These are phyloP conservation scores for Moesziomyces aphidis DNA, from an alignment of 1,284 basidiomycete species.

Conservation along the genomic window DNA sequence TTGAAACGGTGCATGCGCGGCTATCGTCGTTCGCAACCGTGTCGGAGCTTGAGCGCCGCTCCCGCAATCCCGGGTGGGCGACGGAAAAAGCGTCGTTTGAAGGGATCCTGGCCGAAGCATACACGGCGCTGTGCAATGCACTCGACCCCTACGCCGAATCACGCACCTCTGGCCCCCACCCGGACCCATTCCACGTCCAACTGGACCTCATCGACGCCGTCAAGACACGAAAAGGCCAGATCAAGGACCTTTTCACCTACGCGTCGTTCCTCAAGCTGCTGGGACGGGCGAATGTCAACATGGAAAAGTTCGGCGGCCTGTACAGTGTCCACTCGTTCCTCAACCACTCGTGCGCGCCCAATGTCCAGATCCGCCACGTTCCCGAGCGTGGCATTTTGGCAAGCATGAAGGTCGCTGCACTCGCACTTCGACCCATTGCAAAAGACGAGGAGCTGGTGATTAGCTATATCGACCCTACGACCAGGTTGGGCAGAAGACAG, in stretches of 20 bases:
- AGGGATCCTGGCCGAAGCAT: conserved; percentile 28
- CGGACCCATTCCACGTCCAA: conserved; percentile 75
- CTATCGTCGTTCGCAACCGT: conserved; percentile 59
- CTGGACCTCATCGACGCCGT: conserved; percentile 62
- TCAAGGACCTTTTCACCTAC: conserved; percentile 77
- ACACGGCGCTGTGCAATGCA: conserved; percentile 29
- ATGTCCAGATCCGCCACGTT: conserved; percentile 78
- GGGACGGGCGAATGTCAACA: conserved; percentile 86
- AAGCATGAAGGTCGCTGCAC: conserved; percentile 77
- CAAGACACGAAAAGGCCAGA: conserved; percentile 71
- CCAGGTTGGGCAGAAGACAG: conserved; percentile 73
- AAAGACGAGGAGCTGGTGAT: conserved; percentile 78
- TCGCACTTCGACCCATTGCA: conserved; percentile 77
- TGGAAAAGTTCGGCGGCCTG: conserved; percentile 86
- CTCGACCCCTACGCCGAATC: conserved; percentile 49
- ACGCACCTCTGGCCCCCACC: conserved; percentile 73
- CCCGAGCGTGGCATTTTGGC: conserved; percentile 73
- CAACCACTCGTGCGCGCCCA: conserved; percentile 85
- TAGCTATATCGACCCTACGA: conserved; percentile 80
- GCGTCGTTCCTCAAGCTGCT: conserved; percentile 79
- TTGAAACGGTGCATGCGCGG: conserved; percentile 39
- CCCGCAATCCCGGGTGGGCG: conserved; percentile 60
- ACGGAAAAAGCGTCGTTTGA: conserved; percentile 47
- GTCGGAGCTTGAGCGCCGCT: conserved; percentile 56
- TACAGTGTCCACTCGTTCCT: conserved; percentile 87